phyloP scores from a whole-genome alignment of 1,284 basidiomycete genomes.

The Cutaneotrichosporon spelunceum region DNA sequence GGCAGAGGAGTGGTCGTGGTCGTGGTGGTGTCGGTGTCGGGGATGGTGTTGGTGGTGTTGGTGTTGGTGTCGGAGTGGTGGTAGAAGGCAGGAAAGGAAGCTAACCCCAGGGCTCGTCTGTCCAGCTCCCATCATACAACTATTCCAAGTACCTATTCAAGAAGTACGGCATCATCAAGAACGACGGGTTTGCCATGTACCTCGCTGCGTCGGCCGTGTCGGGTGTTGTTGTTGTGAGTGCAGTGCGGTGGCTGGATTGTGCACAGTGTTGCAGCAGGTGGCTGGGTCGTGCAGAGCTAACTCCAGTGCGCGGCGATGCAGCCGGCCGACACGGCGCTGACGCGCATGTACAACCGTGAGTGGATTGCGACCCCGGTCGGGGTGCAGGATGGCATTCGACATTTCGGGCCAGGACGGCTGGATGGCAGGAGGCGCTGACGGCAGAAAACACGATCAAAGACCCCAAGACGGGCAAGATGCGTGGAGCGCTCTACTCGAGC shows the following conservation, averaged over 20 bases:
- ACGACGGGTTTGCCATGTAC: constrained; percentile 80
- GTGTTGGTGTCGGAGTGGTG: too few relatives aligned
- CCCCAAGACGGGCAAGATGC: constrained; percentile 65
- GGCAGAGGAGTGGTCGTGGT: too few relatives aligned
- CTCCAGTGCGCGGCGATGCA: constrained; percentile 78
- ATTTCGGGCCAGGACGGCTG: too few relatives aligned
- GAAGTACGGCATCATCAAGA: constrained; percentile 62
- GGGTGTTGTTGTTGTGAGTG: constrained; percentile 81
- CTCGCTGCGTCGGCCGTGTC: constrained; percentile 83
- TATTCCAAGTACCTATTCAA: constrained; percentile 79
- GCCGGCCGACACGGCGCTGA: constrained; percentile 65
- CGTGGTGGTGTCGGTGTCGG: too few relatives aligned
- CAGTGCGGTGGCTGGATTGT: too few relatives aligned
- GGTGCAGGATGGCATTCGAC: too few relatives aligned
- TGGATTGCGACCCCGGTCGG: constrained; percentile 3
- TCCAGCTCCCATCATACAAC: constrained; percentile 93
- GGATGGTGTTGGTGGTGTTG: too few relatives aligned
- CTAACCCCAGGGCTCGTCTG: constrained; percentile 56
- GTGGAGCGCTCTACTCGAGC: constrained; percentile 79
- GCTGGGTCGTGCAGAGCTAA: too few relatives aligned
- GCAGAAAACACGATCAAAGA: constrained; percentile 67
- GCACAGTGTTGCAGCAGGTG: too few relatives aligned
- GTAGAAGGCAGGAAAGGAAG: not conserved
- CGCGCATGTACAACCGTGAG: constrained; percentile 87
- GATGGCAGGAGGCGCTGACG: not conserved